phyloP scores from a whole-genome alignment of 495 filamentous ascomycete species.

The Cairneyella variabilis region DNA sequence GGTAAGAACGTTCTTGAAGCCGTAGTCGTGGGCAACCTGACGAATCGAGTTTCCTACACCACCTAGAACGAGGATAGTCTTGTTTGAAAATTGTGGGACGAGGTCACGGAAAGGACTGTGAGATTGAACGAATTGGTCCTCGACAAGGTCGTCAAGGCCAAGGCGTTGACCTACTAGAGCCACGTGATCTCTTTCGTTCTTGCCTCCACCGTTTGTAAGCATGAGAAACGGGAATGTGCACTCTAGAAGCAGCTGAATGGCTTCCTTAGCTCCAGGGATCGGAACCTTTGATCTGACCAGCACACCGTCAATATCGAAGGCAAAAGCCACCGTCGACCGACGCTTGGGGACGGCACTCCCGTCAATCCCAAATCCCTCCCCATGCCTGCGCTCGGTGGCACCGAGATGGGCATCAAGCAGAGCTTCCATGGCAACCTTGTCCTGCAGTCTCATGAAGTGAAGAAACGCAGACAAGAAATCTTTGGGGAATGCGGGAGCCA shows the following conservation, averaged over 20 bases:
- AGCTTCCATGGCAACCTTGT: too few species aligned
- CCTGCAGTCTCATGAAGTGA: too few species aligned
- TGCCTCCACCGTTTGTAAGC: constrained; percentile 83
- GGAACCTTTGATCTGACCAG: constrained; percentile 73
- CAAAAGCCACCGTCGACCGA: constrained; percentile 82
- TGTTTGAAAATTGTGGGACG: constrained; percentile 48
- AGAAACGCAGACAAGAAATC: too few species aligned
- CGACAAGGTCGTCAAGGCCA: constrained; percentile 29
- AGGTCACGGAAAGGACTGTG: constrained; percentile 72
- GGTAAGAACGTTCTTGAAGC: constrained; percentile 78
- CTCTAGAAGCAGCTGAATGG: constrained; percentile 64
- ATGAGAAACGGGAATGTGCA: constrained; percentile 74
- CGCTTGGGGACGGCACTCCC: too few species aligned
- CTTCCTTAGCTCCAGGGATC: constrained; percentile 67
- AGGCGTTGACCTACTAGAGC: constrained; percentile 57
- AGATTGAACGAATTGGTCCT: constrained; percentile 68
- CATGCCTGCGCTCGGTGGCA: too few species aligned
- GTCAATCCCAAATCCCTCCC: too few species aligned
- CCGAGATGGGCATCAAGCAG: too few species aligned
- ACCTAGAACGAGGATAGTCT: constrained; percentile 74
- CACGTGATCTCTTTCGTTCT: constrained; percentile 64
- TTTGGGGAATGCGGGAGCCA: too few species aligned
- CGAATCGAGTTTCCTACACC: constrained; percentile 72
- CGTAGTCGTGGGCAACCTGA: constrained; percentile 71
- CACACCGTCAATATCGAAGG: constrained; percentile 93